Base-by-base conservation (phyloP, 2,329 filamentous ascomycete genomes). In the Fragosphaeria purpurea region DNA sequence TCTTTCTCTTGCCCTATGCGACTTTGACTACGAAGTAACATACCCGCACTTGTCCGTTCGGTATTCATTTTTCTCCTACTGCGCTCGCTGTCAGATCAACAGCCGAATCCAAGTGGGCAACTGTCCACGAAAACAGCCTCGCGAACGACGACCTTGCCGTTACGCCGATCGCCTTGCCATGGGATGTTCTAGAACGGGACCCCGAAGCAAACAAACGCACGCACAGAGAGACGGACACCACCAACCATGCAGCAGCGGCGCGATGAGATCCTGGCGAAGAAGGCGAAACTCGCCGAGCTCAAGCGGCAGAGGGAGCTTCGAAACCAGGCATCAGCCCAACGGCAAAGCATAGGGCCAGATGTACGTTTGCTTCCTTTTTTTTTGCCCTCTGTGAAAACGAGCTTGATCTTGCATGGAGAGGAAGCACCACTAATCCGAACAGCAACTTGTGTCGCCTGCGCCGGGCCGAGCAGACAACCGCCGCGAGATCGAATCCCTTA, bases 201-300 rank as follows among this genome's bases (percentile, higher is more conserved):
- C 22, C 22, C 2, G 22, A 22, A 22, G 22, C 22, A 22, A 22
- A 22, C 22, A 22, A 22, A 22, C 22, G 22, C 22, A 22, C 22
- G 22, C 22, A 22, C 22, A 22, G 22, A 22, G 3, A 22, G 22
- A 22, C 22, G 22, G 22, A 42, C 39, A 49, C 12, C 39, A 6
- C 11, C 32, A 50, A 70, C 62, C 58, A 84, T 85, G 75, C 81
- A 85, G 71, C 84, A 90, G 76, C 85, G 90, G 61, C 86, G 88
- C 73, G 89, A 95, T 74, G 93, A 98, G 74, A 95, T 98, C 60
- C 75, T 93, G 61, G 90, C 89, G 59, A 98, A 98, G 73, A 91
- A 88, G 75, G 91, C 90, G 56, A 96, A 93, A 75, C 88, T 98
- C 61, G 90, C 88, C 46, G 93, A 97, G 76, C 79, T 98, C 58